Base-by-base conservation (phyloP, 148 eudicot genomes). In the Vaccinium darrowii region DNA sequence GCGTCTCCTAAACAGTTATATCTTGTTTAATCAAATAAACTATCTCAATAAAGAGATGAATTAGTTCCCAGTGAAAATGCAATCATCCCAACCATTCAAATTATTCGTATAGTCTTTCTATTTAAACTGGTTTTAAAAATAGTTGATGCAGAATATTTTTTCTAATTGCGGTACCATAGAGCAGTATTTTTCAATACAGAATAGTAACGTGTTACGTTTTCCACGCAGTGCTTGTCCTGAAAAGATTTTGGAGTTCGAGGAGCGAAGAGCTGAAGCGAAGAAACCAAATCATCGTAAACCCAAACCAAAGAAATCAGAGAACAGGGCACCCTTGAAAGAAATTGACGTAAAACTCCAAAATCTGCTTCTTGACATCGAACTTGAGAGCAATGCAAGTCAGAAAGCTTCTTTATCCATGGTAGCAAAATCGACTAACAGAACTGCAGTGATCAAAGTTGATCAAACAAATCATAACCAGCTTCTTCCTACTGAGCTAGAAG, bases 181-280 rank as follows among this genome's bases (percentile, higher is more conserved):
- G 4, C 21, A 8, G 7, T 14, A 83, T 21, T 33, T 82, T 72
- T 67, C 53, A 54, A 53, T 73, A 69, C 8, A 9, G 43, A 33
- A 53, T 52, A 8, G 13, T 15, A 39, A 72, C 25, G 9, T 57
- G 33, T 18, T 39, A 54, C 27, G 58, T 51, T n/a, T 39, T 74
- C 71, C 15, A 58, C 63, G 25, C 91, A 95, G 98, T 84, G 98
- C 98, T 86, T 96, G 98, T 86, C 95, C 95, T 13, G 98, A 96
- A 89, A 94, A 86, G 91, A 94, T 92, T 67, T 72, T 56, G 85
- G 98, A 96, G 86, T 96, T 92, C 62, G 88, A 90, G 88, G 90
- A 92, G 84, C 89, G 86, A 84, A 89, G 79, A 88, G 94, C 91
- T 80, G 92, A 92, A 65, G 85, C 73, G 84, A 94, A 95, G 92